Base-by-base conservation (phyloP, 257 asterid genomes). In the Lithospermum erythrorhizon region DNA sequence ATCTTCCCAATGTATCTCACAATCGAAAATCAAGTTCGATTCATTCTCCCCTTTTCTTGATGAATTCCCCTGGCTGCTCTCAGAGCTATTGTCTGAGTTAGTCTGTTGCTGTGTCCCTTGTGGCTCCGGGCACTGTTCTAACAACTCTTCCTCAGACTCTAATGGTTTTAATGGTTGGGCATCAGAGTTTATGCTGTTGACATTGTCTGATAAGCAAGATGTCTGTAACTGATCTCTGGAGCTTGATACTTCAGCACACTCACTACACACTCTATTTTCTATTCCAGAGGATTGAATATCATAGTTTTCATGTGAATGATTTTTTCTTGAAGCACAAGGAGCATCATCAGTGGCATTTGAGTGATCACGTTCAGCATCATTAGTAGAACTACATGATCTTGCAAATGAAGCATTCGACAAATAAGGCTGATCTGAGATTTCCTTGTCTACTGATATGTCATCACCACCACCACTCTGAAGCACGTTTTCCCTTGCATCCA, bases 1-100 rank as follows among this genome's bases (percentile, higher is more conserved):
- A 73, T 84, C 88, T 69, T 80, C 88, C 95, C 94, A 87, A 6
- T 19, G 74, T 67, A 87, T 87, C 67, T 63, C 80, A 66, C 74
- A 64, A 59, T 61, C 71, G 21, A 49, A 68, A 54, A 35, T 63
- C 63, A 64, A 6, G 68, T 68, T 73, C 16, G 66, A 29, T 60
- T 62, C 86, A 25, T 61, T 64, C 8, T 75, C 75, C 56, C 66
- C 69, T 79, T 65, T 83, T 59, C 66, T 77, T 15, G 71, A 65
- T 61, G 75, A 63, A 72, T 66, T 64, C 51, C 70, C 81, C 20
- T 9, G 61, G 37, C 74, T 68, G 73, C 68, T 71, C 29, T 70
- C 53, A 21, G 57, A 29, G 62, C 63, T 61, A 52, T 53, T 81
- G 47, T 54, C 57, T 0, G 79, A 65, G 61, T 66, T 75, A 20